Evolutionary conservation across 192 early-diverging fungal genomes (phyloP), one percentile per base, ranked within the genome.

Genomic region (Entomortierella parvispora): DNA sequence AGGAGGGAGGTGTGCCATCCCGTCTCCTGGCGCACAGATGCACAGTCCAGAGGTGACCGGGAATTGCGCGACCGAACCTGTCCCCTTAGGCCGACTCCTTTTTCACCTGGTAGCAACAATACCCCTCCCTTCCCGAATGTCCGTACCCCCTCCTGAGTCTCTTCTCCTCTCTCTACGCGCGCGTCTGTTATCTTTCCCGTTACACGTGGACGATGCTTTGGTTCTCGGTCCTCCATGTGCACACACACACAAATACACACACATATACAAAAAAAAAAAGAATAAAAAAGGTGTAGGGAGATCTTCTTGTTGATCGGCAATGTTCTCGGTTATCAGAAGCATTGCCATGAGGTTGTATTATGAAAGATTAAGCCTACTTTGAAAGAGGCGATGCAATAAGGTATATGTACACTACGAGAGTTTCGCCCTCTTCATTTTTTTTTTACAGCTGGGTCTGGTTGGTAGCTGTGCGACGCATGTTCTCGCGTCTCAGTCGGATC

Each of bases 401-500:
- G 48, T 49, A 49, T 49, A 49, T 49, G n/a, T 49, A 49, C 48
- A 49, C 17, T 49, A 25, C 17, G 8, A 22, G 48, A 1, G 48
- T 8, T 8, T 18, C 20, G 11, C n/a, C 8, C n/a, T 8, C 48
- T 56, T 18, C 15, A 15, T 20, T 4, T 40, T 52, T 49, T 22
- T 42, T 40, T 52, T 58, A 69, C 7, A 46, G 20, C 49, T 61
- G 47, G 28, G 49, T n/a, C 22, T 44, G n/a, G 29, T 45, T 57
- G 48, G 37, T 58, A 42, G 32, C 32, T 8, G 62, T 65, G 63
- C 63, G 74, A 48, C 74, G 74, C 74, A 77, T 49, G 46, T 57
- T 68, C 33, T 77, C 58, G 42, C 74, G 74, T 50, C 74, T 60
- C 37, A 68, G 29, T 2, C 74, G 65, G 49, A 77, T 66, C 46